These are phyloP conservation scores for Paxillus involutus DNA, from an alignment of 768 basidiomycete genomes.

Conservation along the genomic window DNA sequence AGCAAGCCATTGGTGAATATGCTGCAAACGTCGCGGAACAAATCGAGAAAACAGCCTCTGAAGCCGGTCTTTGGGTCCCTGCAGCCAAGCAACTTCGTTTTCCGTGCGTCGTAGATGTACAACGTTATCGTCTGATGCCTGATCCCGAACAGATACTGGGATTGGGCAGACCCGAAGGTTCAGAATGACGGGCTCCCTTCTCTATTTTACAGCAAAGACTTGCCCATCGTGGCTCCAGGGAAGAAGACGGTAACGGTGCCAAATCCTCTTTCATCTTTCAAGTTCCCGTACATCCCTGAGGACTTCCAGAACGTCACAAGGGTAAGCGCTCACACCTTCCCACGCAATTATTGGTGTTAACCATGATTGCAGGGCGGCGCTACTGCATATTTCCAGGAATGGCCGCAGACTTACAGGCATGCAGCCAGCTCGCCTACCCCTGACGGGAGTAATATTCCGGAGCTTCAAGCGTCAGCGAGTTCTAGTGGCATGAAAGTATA, in stretches of 20 bases:
- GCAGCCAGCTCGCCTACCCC: constrained; percentile 11
- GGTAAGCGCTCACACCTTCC: not conserved
- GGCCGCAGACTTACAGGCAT: constrained; percentile 20
- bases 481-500: not conserved
- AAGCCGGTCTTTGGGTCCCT: constrained; percentile 17
- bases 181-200: constrained; percentile 19
- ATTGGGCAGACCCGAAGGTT: constrained; percentile 25
- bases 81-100: constrained; percentile 26
- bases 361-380: constrained; percentile 3
- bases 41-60: constrained; percentile 21
- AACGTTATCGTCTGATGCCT: not conserved
- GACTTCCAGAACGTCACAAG: constrained; percentile 17
- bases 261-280: constrained; percentile 20
- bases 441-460: constrained; percentile 10
- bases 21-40: constrained; percentile 23
- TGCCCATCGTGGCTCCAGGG: constrained; percentile 7
- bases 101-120: constrained; percentile 17
- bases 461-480: constrained; percentile 15
- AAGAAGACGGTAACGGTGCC: constrained; percentile 8
- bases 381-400: constrained; percentile 18
- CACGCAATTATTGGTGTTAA: not conserved
- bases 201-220: constrained; percentile 14
- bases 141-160: constrained; percentile 24
- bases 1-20: constrained; percentile 29
- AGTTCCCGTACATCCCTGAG: constrained; percentile 12